A percentile compares a stretch with the other conserved stretches of the same genome.
phyloP scores from a whole-genome alignment of 306 rosid genomes.

The Ormosia emarginata region DNA sequence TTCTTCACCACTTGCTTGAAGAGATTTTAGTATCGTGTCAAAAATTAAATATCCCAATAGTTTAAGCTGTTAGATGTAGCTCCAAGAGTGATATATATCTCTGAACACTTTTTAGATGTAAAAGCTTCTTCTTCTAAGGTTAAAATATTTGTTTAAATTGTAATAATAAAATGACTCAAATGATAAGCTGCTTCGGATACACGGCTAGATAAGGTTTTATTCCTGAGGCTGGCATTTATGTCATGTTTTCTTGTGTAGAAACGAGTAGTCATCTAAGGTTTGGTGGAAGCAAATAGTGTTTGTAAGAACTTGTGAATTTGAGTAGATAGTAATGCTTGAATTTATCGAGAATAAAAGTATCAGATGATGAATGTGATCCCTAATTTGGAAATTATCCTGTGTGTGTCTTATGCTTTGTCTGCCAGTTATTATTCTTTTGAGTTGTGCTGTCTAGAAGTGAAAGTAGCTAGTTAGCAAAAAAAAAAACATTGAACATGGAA shows the following conservation, averaged over 20 bases:
- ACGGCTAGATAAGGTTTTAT: not conserved
- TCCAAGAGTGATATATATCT: no score
- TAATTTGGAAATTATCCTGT: not conserved
- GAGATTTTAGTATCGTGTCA: not conserved
- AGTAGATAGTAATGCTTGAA: not conserved
- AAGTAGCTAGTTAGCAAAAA: slow-evolving; percentile 1
- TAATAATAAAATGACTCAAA: no score
- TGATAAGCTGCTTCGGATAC: not conserved
- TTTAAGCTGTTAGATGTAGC: not conserved
- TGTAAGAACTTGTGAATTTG: not conserved
- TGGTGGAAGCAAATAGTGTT: not conserved
- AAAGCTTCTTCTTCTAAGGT: no score
- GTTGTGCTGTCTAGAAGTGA: not conserved
- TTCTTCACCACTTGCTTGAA: not conserved
- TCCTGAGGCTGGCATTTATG: not conserved
- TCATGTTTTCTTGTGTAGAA: not conserved
- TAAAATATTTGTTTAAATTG: no score
- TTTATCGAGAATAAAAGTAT: not conserved
- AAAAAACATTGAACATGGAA: not conserved
- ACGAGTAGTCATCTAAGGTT: not conserved
- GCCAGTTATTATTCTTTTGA: not conserved
- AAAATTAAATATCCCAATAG: not conserved
- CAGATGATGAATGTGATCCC: not conserved
- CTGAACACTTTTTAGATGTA: no score
- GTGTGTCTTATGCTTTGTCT: not conserved